Base-by-base conservation (phyloP, 192 early-diverging fungal genomes). In the Geosiphon pyriformis region DNA sequence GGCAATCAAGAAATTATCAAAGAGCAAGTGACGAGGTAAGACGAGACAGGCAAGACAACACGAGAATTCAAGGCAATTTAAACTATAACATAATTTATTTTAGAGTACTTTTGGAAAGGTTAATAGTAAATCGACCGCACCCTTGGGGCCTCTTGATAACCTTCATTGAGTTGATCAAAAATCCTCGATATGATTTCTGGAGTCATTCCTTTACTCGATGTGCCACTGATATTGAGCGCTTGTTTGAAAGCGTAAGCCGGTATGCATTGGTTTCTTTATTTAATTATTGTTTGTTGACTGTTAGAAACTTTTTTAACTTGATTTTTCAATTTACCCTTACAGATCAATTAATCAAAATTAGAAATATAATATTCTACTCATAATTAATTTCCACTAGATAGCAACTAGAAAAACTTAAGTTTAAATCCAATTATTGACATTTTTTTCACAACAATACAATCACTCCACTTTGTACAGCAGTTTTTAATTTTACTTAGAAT, bases 131-230 rank as follows among this genome's bases (percentile, higher is more conserved):
- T 79, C 81, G 95, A 49, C 96, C 96, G 23, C 94, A 96, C 78
- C 96, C 96, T 53, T 97, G 95, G 89, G 96, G 96, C 15, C 81
- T 98, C 64, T 78, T 98, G 65, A 92, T 97, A 20, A 97, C 96
- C 25, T 94, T 98, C 70, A 98, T 97, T 59, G 96, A 98, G 74
- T 75, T 98, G 68, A 91, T 98, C 75, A 90, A 92, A 67, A 95
- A 97, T 73, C 90, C 90, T 29, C 63, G 76, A 1, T 78, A 83
- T 58, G 74, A 77, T 54, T 85, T 85, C 75, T 83, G 83, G 82
- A 79, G 78, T 25, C 80, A 83, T 50, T 70, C 74, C 17, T 85
- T 85, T 35, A 85, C 82, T 17, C 72, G 85, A 49, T 86, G 86
- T 63, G 85, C 89, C 12, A 80, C 89, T n/a, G 91, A 92, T 70